Conservation (phyloP, 176 grass and related monocot species). For the Eleusine coracana region DNA sequence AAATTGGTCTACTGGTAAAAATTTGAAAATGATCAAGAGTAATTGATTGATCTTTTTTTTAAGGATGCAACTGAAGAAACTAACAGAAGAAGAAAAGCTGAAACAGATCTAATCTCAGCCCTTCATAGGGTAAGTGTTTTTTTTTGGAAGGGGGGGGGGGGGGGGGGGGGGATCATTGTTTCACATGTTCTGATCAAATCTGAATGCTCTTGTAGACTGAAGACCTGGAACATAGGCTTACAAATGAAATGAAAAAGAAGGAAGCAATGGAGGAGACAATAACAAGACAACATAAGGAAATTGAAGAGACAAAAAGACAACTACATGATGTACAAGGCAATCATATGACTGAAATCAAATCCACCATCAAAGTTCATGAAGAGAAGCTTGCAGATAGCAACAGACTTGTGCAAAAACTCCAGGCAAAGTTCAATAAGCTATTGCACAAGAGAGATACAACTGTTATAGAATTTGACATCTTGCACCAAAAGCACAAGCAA, state of each 20-base stretch:
- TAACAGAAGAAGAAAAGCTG: slow-evolving; percentile 61
- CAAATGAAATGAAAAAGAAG: slow-evolving; percentile 46
- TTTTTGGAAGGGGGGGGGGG: neutral
- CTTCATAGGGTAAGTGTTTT: slow-evolving; percentile 53
- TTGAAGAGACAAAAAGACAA: slow-evolving; percentile 46
- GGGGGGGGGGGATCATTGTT: neutral
- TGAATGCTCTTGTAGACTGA: slow-evolving; percentile 35
- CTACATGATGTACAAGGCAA: neutral
- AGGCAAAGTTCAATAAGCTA: slow-evolving; percentile 48
- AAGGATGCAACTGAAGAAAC: slow-evolving; percentile 55
- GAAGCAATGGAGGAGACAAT: slow-evolving; percentile 53
- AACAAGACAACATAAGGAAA: slow-evolving; percentile 42
- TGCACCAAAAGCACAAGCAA: slow-evolving; percentile 36
- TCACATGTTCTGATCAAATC: neutral
- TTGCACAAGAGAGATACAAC: slow-evolving; percentile 46
- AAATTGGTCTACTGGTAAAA: slow-evolving; percentile 23
- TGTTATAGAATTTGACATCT: slow-evolving; percentile 34
- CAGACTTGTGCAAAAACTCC: slow-evolving; percentile 44
- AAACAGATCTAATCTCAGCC: slow-evolving; percentile 53
- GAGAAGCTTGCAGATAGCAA: slow-evolving; percentile 47
- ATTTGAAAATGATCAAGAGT: slow-evolving; percentile 21
- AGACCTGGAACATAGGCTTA: slow-evolving; percentile 41
- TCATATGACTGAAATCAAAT: slow-evolving; percentile 42
- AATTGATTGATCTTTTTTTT: slow-evolving; percentile 39
- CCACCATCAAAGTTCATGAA: slow-evolving; percentile 39